These are phyloP conservation scores for Begonia masoniana DNA, from an alignment of 306 rosid genomes.

Conservation along the genomic window DNA sequence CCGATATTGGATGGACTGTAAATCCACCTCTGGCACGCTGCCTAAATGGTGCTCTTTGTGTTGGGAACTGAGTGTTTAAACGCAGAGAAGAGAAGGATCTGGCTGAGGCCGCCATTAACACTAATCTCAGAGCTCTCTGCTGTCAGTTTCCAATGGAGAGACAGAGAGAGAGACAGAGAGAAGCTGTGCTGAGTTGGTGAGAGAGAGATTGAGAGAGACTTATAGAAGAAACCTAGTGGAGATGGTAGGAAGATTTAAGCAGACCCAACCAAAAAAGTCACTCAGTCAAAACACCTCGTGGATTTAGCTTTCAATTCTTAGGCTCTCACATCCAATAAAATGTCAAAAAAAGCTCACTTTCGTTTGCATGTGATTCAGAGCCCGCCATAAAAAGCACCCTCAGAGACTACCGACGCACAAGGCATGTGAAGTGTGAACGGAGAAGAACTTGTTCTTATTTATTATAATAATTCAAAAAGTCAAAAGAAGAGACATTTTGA, in stretches of 20 bases:
- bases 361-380: too few relatives aligned
- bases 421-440: too few relatives aligned
- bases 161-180: background rate
- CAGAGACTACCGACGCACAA: too few relatives aligned
- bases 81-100: slow-evolving; percentile 22
- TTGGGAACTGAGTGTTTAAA: slow-evolving; percentile 22
- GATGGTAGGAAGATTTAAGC: background rate
- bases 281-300: background rate
- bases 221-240: background rate
- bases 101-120: slow-evolving; percentile 22
- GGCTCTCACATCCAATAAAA: too few relatives aligned
- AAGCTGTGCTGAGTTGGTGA: background rate
- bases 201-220: background rate
- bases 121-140: slow-evolving; percentile 2
- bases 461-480: too few relatives aligned
- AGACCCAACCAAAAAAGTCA: background rate
- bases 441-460: too few relatives aligned
- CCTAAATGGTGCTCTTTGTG: background rate
- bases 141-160: background rate
- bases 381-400: too few relatives aligned
- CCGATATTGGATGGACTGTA: slow-evolving; percentile 13
- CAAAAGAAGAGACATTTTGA: too few relatives aligned
- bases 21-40: slow-evolving; percentile 2
- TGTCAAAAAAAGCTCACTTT: too few relatives aligned
- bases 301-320: background rate